A percentile compares a stretch with the other conserved stretches of the same genome.
Evolutionary conservation across 768 basidiomycete species (phyloP).

Genomic region (Chiua virens): DNA sequence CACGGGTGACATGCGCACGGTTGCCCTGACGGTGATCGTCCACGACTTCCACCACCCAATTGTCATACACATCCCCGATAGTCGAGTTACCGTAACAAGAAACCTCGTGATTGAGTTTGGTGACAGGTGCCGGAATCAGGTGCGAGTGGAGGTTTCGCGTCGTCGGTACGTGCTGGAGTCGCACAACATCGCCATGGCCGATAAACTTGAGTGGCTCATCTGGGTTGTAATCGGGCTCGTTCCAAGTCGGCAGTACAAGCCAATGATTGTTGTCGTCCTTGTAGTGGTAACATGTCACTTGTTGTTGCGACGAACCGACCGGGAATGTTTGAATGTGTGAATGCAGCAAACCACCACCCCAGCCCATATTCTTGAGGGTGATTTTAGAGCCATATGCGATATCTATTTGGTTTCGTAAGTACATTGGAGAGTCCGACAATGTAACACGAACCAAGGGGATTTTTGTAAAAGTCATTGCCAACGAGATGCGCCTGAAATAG

Average conservation of each 20-base stretch:
- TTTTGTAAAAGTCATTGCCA: conserved; percentile 91
- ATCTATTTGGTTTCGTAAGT: conserved; percentile 45
- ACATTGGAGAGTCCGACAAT: not conserved
- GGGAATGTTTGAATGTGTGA: conserved; percentile 97
- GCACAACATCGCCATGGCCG: conserved; percentile 71
- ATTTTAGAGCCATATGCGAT: conserved; percentile 87
- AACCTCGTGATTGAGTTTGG: conserved; percentile 89
- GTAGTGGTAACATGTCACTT: conserved; percentile 99
- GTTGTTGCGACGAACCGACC: conserved; percentile 88
- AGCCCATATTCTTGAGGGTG: conserved; percentile 96
- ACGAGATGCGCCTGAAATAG: conserved; percentile 95
- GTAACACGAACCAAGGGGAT: conserved; percentile 70
- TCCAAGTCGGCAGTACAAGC: conserved; percentile 79
- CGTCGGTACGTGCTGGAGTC: conserved; percentile 81
- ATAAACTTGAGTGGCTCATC: conserved; percentile 69
- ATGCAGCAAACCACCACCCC: conserved; percentile 94
- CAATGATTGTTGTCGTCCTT: conserved; percentile 98
- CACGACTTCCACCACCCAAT: conserved; percentile 92
- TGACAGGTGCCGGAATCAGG: conserved; percentile 79
- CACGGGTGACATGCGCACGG: conserved; percentile 55
- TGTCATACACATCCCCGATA: conserved; percentile 83
- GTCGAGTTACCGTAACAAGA: conserved; percentile 92
- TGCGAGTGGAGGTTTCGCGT: conserved; percentile 94
- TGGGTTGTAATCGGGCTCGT: conserved; percentile 62
- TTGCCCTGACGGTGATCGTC: conserved; percentile 78